Conservation (phyloP, 2,329 filamentous ascomycete species). For the Berkeleyomyces rouxiae region DNA sequence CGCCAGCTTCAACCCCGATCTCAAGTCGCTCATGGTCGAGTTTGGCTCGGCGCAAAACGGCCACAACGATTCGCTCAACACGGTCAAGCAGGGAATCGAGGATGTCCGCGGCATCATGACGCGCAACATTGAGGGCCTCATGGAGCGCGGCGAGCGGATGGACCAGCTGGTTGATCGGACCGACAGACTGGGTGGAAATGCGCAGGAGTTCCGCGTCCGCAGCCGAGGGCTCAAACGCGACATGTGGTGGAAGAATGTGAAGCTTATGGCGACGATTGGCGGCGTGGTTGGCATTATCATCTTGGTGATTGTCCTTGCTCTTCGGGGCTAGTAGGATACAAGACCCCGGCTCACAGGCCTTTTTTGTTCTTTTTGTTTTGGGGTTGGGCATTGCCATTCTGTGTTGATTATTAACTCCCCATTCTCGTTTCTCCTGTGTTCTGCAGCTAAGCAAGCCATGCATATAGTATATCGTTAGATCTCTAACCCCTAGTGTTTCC, state of each 20-base stretch:
- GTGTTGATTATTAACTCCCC: background rate
- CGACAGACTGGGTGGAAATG: constrained; percentile 72
- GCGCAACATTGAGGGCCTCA: constrained; percentile 76
- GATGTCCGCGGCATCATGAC: constrained; percentile 89
- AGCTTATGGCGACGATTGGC: constrained; percentile 52
- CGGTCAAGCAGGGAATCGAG: constrained; percentile 79
- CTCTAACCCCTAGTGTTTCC: background rate
- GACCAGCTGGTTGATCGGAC: constrained; percentile 94
- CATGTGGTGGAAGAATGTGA: constrained; percentile 99
- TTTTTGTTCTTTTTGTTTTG: background rate
- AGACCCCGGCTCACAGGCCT: background rate
- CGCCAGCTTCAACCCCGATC: constrained; percentile 65
- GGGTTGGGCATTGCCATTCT: background rate
- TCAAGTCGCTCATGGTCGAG: constrained; percentile 64
- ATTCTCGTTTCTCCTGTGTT: background rate
- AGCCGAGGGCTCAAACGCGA: constrained; percentile 71
- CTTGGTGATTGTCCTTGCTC: constrained; percentile 35
- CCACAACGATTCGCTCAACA: constrained; percentile 64
- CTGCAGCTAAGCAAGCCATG: background rate
- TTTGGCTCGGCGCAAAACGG: constrained; percentile 65
- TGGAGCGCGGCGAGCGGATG: constrained; percentile 84
- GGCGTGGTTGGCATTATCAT: constrained; percentile 51
- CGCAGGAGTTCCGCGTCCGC: constrained; percentile 76
- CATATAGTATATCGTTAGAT: background rate
- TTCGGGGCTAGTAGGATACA: constrained; percentile 1